A percentile compares a stretch with the other conserved stretches of the same genome.
These are phyloP conservation scores for Thymus mandschuricus DNA, from an alignment of 257 asterid genomes.

Conservation along the genomic window DNA sequence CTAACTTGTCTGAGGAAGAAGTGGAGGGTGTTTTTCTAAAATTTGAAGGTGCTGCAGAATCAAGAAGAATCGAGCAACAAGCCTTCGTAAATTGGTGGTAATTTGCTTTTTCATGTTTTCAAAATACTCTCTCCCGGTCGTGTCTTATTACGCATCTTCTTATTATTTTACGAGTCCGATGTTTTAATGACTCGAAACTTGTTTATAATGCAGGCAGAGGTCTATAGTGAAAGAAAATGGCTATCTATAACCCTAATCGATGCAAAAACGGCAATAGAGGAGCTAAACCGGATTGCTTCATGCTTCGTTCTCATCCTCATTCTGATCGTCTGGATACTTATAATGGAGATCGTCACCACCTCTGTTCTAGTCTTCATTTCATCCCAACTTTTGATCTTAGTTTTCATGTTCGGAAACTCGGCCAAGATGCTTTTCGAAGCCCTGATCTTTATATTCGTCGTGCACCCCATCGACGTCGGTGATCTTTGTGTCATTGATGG, in stretches of 20 bases:
- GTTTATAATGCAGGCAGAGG: slow-evolving; percentile 40
- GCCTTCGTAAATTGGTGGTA: slow-evolving; percentile 77
- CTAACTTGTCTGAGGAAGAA: slow-evolving; percentile 64
- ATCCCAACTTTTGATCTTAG: slow-evolving; percentile 54
- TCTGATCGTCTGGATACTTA: slow-evolving; percentile 51
- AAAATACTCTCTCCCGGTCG: too few species aligned
- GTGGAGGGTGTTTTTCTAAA: slow-evolving; percentile 59
- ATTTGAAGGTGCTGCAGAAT: slow-evolving; percentile 66
- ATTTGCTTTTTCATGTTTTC: background rate
- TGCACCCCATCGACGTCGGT: slow-evolving; percentile 72
- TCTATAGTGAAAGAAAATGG: slow-evolving; percentile 58
- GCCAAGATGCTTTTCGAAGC: slow-evolving; percentile 51
- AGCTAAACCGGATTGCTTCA: slow-evolving; percentile 59
- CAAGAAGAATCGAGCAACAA: slow-evolving; percentile 58
- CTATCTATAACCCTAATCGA: slow-evolving; percentile 57
- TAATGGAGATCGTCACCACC: slow-evolving; percentile 57
- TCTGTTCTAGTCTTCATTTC: slow-evolving; percentile 53
- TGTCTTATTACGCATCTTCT: too few species aligned
- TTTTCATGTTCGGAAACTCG: slow-evolving; percentile 65
- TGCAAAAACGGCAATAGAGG: slow-evolving; percentile 66
- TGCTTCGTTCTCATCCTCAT: slow-evolving; percentile 47
- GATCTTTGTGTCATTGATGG: slow-evolving; percentile 70
- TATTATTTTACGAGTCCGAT: too few species aligned
- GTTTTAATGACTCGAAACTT: background rate
- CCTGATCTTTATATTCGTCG: slow-evolving; percentile 52